Evolutionary conservation across 1,284 basidiomycete genomes (phyloP).

Genomic region (Apiotrichum laibachii): DNA sequence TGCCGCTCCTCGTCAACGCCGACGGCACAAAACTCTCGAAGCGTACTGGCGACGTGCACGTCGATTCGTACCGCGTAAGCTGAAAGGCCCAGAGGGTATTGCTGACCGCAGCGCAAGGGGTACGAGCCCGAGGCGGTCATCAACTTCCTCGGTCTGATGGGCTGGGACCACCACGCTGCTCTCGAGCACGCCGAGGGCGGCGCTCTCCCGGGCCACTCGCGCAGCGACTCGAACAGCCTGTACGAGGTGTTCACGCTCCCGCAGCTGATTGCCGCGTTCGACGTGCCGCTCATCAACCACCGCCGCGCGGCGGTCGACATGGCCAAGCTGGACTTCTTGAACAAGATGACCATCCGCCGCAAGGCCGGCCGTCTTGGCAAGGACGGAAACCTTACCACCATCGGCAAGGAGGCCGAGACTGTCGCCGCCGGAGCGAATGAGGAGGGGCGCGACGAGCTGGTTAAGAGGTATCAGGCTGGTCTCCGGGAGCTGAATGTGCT

Average conservation of each 20-base stretch:
- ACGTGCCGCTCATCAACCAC: conserved; percentile 39
- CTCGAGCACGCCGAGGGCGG: conserved; percentile 12
- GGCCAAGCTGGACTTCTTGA: conserved; percentile 48
- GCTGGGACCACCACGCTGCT: conserved; percentile 68
- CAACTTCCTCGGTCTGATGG: conserved; percentile 90
- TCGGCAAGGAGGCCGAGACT: conserved; percentile 16
- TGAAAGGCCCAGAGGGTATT: not conserved
- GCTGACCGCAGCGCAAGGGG: conserved; percentile 55
- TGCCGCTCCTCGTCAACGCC: conserved; percentile 84
- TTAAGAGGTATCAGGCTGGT: conserved; percentile 37
- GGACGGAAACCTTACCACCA: conserved; percentile 45
- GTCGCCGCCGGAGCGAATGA: conserved; percentile 3
- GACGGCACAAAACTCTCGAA: conserved; percentile 96
- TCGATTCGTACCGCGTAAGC: conserved; percentile 77
- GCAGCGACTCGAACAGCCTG: conserved; percentile 37
- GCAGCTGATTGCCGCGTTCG: conserved; percentile 43
- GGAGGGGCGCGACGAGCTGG: conserved; percentile 25
- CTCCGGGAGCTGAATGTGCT: conserved; percentile 36
- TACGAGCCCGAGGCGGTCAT: conserved; percentile 87
- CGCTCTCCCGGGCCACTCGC: conserved; percentile 39
- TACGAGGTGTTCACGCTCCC: conserved; percentile 44
- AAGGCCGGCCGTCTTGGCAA: conserved; percentile 38
- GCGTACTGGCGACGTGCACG: conserved; percentile 81
- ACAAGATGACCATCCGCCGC: conserved; percentile 48
- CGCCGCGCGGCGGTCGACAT: conserved; percentile 45